These are phyloP conservation scores for Aquilaria malaccensis DNA, from an alignment of 345 rosid genomes.

Conservation along the genomic window DNA sequence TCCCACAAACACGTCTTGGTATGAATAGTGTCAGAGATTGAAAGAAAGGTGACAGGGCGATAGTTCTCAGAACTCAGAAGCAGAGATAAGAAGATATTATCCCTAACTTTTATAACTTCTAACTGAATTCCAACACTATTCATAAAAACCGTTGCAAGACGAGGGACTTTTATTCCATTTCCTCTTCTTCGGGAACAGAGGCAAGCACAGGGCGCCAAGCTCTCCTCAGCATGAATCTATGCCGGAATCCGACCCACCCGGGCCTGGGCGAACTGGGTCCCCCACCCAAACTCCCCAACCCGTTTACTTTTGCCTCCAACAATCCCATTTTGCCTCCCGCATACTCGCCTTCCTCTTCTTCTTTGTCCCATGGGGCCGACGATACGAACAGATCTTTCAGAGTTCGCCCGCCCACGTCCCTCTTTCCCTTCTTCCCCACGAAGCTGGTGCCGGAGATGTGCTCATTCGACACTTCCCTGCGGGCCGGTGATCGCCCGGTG, in stretches of 20 bases:
- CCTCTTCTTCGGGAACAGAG: conserved; percentile 43
- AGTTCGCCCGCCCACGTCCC: conserved; percentile 27
- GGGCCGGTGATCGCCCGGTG: conserved; percentile 31
- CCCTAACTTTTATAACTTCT: too few species aligned
- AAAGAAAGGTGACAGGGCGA: too few species aligned
- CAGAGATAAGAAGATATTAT: too few species aligned
- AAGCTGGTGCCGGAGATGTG: conserved; percentile 11
- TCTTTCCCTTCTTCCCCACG: conserved; percentile 22
- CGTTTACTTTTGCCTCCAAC: conserved; percentile 16
- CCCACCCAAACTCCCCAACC: conserved; percentile 19
- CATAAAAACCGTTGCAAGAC: background rate
- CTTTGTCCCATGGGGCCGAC: conserved; percentile 26
- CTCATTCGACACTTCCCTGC: conserved; percentile 18
- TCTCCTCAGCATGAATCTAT: conserved; percentile 43
- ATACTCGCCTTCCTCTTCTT: conserved; percentile 13
- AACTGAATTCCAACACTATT: background rate
- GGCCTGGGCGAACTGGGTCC: conserved; percentile 38
- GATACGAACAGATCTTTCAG: conserved; percentile 70
- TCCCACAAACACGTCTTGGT: too few species aligned
- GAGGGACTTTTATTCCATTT: background rate
- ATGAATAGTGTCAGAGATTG: too few species aligned
- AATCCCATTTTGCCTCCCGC: conserved; percentile 19
- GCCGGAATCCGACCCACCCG: conserved; percentile 63
- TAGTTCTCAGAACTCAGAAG: too few species aligned
- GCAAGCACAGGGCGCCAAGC: conserved; percentile 80